These are phyloP conservation scores for Lachnellula hyalina DNA, from an alignment of 2,329 filamentous ascomycete species.

Conservation along the genomic window DNA sequence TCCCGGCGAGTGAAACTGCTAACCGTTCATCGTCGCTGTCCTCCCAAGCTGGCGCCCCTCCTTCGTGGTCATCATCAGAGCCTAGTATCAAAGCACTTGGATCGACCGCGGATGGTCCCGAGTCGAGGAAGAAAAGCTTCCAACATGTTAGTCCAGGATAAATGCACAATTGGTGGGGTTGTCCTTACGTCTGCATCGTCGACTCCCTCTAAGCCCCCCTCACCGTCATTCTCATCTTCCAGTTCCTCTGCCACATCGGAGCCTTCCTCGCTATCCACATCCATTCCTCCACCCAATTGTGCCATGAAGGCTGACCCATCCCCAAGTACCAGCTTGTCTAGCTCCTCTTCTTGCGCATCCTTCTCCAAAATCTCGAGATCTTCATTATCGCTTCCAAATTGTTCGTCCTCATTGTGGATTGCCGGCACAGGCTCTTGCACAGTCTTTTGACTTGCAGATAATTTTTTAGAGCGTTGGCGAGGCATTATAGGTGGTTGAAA, in stretches of 20 bases:
- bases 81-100: conserved; percentile 19
- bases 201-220: conserved; percentile 54
- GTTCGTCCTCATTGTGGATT: conserved; percentile 6
- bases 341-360: conserved; percentile 76
- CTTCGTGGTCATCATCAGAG: conserved; percentile 34
- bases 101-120: conserved; percentile 27
- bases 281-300: conserved; percentile 57
- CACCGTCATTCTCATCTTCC: conserved; percentile 40
- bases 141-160: conserved; percentile 6
- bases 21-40: conserved; percentile 94
- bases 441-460: conserved; percentile 16
- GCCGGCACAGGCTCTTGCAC: conserved; percentile 3
- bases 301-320: conserved; percentile 77
- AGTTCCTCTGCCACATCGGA: conserved; percentile 18
- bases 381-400: conserved; percentile 25
- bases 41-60: conserved; percentile 66
- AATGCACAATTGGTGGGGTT: not conserved
- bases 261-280: conserved; percentile 20
- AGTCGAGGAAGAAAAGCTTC: conserved; percentile 36
- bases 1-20: conserved; percentile 72
- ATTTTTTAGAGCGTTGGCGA: conserved; percentile 27
- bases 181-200: conserved; percentile 61
- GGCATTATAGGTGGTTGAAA: conserved; percentile 21
- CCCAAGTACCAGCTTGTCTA: conserved; percentile 85
- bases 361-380: conserved; percentile 50